Evolutionary conservation across 2,329 filamentous ascomycete species (phyloP), one percentile per base, ranked within the genome.

Genomic region (Diplocarpon mali): DNA sequence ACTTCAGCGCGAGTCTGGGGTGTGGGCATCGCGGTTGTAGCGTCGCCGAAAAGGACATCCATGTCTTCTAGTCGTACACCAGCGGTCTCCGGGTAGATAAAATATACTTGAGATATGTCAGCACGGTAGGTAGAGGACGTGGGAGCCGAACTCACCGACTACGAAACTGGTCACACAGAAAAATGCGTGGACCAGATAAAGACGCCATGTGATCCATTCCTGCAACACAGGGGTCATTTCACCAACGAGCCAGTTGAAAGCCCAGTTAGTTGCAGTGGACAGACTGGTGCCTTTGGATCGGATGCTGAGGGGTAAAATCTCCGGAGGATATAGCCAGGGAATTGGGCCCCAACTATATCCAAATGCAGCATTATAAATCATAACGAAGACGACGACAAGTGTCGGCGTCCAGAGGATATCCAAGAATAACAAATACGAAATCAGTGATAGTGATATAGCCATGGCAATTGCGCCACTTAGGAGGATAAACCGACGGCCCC

Each of bases 331-430:
- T 13, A 98, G 71, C 92, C 92, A 98, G 8, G 92, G 92, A 50
- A 98, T 94, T 1, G 92, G 92, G 14, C 92, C 92, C 92, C 92
- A 98, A n/a, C 80, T 84, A 13, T 89, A 94, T 38, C 92, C 92
- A 63, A 96, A 98, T 7, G 92, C 85, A 5, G 90, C 92, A 60
- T 98, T 98, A 69, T 96, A 98, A 40, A 95, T 83, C 84, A 96
- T 95, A 61, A 98, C 92, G 59, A 93, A 94, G 40, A 94, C 66
- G 40, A 96, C 92, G 2, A 95, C 92, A 62, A 95, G 66, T 6
- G 76, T 83, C 3, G 85, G 88, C 2, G 92, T 96, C 57, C 73
- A 72, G 36, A 65, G 67, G 40, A 95, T 76, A 58, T 95, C 83
- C 51, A 96, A 76, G 67, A 83, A 93, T 58, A 95, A 84, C 67